Base-by-base conservation (phyloP, 1,139 yeast species). In the Yamadazyma pseudoaaseri region DNA sequence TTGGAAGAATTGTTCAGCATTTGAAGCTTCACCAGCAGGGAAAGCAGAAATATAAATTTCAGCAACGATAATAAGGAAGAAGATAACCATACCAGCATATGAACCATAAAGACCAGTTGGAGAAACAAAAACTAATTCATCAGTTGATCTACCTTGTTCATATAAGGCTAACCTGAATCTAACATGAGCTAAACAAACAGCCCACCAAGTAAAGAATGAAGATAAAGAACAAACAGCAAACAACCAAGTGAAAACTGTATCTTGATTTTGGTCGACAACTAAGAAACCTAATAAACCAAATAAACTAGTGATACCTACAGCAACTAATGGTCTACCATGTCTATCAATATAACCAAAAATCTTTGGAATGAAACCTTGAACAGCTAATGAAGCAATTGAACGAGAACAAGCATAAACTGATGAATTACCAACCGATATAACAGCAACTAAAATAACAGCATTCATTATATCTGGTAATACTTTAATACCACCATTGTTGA, bases 211-310 rank as follows among this genome's bases (percentile, higher is more conserved):
- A 60, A 74, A 80, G 60, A 81, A 56, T 40, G 81, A 58, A 36
- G 77, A 66, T 54, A 81, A 73, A 6, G 85, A 81, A 36, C 86
- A 82, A 22, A 83, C 54, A 17, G 85, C 75, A 48, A 80, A 75
- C 40, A 81, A 65, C 87, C 87, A 81, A 10, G 73, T 64, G 65
- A 81, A 81, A 3, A 81, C 72, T 2, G 60, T 54, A 9, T 51
- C 58, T 46, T 79, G 70, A 29, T 77, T 67, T 20, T 64, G 58
- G 36, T 66, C 58, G 4, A 71, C 66, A 13, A 79, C 81, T 37
- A 81, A 67, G 60, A 81, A 83, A 36, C 86, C 80, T 34, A 83
- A 60, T 35, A 74, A 60, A 0, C 87, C 90, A 43, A 83, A 64
- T 1, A 65, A 44, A 33, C 73, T 62, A 30, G 80, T 73, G 36